Evolutionary conservation across 768 basidiomycete species (phyloP), one percentile per base, ranked within the genome.

Genomic region (Mycena capillaripes): DNA sequence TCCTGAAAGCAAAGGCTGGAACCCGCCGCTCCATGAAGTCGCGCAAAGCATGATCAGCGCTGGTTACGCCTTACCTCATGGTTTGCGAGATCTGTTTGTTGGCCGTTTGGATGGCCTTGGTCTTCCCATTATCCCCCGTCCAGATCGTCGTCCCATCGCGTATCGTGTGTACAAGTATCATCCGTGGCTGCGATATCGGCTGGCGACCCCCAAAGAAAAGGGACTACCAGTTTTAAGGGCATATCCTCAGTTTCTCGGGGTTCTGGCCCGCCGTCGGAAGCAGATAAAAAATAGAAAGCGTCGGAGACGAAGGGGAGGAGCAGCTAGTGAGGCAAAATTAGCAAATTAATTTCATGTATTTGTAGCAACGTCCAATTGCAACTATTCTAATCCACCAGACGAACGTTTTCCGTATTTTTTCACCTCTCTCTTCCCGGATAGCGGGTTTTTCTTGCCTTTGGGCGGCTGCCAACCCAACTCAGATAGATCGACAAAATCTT

Each of bases 11-110:
- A 67, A 76, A 1, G 63, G 59, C 23, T 82, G 80, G 81, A 82
- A 82, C 59, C 80, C 80, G 4, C 76, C 81, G 58, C 72, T 89
- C 64, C 80, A 80, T 50, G 80, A 82, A 58, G 72, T 89, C 38
- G 79, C 79, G 19, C 76, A 82, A 46, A 82, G 81, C 52, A 87
- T 89, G 81, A 38, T 84, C 8, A 74, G 76, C 1, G 78, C 80
- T 19, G 87, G 88, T 2, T 86, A 79, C 62, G 60, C 80, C 16
- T 56, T 89, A 4, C 89, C 88, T 11, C 61, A 76, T 17, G 85
- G 82, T 3, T 82, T 85, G 73, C 80, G 78, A 27, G 78, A 82
- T 64, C 50, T 88, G 62, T 84, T 88, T 68, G 77, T 84, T 30
- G 85, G 85, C 23, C 81, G 78, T 23, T 32, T 70, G 60, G 32